Conservation (phyloP, 345 rosid genomes). For the Gossypium rotundifolium region DNA sequence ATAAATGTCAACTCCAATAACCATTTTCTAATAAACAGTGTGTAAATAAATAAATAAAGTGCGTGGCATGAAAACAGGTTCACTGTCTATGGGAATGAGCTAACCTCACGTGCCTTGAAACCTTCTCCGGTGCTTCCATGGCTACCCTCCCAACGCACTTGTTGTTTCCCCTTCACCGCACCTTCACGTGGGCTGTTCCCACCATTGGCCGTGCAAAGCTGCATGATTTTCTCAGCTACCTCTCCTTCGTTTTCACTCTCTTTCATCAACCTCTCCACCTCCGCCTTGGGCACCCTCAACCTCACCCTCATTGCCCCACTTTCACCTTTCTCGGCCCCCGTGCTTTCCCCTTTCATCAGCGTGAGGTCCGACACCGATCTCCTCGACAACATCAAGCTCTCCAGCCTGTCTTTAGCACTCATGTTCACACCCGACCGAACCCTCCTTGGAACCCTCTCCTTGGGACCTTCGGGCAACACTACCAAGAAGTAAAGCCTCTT, state of each 20-base stretch:
- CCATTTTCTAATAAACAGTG: neutral
- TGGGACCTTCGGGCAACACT: constrained; percentile 46
- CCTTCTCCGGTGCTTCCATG: constrained; percentile 22
- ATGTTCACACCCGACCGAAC: constrained; percentile 71
- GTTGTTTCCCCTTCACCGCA: neutral
- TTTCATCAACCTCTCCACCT: constrained; percentile 60
- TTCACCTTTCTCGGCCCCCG: constrained; percentile 3
- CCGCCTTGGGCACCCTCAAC: constrained; percentile 59
- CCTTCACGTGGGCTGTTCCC: neutral
- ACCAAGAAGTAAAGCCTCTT: constrained; percentile 83
- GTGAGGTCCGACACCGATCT: constrained; percentile 79
- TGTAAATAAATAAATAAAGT: neutral
- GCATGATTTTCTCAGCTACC: constrained; percentile 60
- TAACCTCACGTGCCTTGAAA: constrained; percentile 51
- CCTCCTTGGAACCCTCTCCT: constrained; percentile 49
- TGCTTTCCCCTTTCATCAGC: constrained; percentile 27
- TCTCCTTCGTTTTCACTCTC: constrained; percentile 56
- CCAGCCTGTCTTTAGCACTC: constrained; percentile 84
- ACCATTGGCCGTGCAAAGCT: constrained; percentile 36
- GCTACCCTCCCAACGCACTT: constrained; percentile 29
- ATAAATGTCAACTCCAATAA: neutral
- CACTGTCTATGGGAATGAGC: neutral
- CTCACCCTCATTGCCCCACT: constrained; percentile 41
- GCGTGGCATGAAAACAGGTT: constrained; percentile 18
- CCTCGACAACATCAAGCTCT: constrained; percentile 68